Conservation (phyloP, 371 early-diverging fungal species). For the Furculomyces boomerangus region DNA sequence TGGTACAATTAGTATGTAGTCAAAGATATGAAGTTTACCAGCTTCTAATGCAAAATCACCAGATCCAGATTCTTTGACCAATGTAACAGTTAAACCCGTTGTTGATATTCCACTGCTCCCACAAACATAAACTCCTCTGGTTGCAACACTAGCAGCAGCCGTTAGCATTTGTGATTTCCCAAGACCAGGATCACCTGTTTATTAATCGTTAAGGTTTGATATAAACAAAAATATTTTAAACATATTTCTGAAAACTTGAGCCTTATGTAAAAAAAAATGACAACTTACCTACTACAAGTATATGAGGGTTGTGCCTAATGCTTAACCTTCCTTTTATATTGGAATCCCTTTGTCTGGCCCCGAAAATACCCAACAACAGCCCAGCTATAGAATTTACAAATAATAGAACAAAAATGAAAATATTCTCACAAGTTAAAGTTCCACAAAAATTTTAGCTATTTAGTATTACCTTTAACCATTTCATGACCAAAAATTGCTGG, state of each 20-base stretch:
- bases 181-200: conserved; percentile 40
- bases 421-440: background rate
- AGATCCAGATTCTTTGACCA: conserved; percentile 47
- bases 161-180: conserved; percentile 41
- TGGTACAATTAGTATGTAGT: too few relatives aligned
- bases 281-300: background rate
- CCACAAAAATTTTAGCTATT: background rate
- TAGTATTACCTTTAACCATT: conserved; percentile 29
- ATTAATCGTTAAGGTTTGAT: background rate
- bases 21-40: too few relatives aligned
- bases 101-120: conserved; percentile 48
- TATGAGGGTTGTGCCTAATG: background rate
- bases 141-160: conserved; percentile 29
- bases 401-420: background rate
- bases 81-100: conserved; percentile 60
- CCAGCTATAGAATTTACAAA: background rate
- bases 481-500: conserved; percentile 50
- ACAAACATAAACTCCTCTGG: conserved; percentile 38
- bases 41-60: conserved; percentile 68
- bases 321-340: background rate
- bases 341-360: background rate
- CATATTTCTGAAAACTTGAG: background rate
- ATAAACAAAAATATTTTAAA: background rate
- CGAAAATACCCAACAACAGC: background rate
- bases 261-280: background rate